A percentile compares a stretch with the other conserved stretches of the same genome.
Conservation (phyloP, 164 flowering plant species). For the Vitis rupestris region DNA sequence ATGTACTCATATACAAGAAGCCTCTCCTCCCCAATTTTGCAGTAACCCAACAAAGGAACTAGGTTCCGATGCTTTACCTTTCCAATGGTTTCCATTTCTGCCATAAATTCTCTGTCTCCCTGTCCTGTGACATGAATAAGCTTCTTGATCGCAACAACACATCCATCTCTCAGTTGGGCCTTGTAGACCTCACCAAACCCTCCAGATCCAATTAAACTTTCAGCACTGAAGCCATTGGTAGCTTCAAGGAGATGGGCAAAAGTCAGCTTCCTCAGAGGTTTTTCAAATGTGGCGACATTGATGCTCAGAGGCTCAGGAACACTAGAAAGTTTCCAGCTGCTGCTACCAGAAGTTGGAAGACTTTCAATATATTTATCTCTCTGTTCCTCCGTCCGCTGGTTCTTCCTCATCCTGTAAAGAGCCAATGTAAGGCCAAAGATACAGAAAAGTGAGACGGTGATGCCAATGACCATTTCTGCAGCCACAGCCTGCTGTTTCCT, state of each 20-base stretch:
- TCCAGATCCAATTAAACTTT: slow-evolving; percentile 78
- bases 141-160: slow-evolving; percentile 84
- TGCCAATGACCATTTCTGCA: slow-evolving; percentile 53
- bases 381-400: slow-evolving; percentile 37
- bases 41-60: slow-evolving; percentile 74
- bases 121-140: slow-evolving; percentile 73
- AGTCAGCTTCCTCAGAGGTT: slow-evolving; percentile 81
- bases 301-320: slow-evolving; percentile 87
- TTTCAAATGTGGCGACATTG: slow-evolving; percentile 86
- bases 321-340: slow-evolving; percentile 80
- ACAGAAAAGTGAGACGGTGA: slow-evolving; percentile 41
- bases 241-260: slow-evolving; percentile 87
- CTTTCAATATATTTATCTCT: slow-evolving; percentile 72
- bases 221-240: slow-evolving; percentile 82
- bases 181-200: slow-evolving; percentile 93
- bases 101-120: slow-evolving; percentile 83
- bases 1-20: slow-evolving; percentile 84
- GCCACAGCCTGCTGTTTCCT: slow-evolving; percentile 40
- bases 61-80: slow-evolving; percentile 81
- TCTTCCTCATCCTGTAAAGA: slow-evolving; percentile 41
- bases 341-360: slow-evolving; percentile 75
- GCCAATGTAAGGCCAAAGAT: slow-evolving; percentile 44
- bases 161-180: slow-evolving; percentile 77
- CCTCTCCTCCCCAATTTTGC: slow-evolving; percentile 81
- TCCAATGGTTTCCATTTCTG: slow-evolving; percentile 90